Percentiles rank a stretch among this genome's conserved stretches.
Conservation (phyloP, 2,329 filamentous ascomycete genomes). For the Diaporthe vexans region DNA sequence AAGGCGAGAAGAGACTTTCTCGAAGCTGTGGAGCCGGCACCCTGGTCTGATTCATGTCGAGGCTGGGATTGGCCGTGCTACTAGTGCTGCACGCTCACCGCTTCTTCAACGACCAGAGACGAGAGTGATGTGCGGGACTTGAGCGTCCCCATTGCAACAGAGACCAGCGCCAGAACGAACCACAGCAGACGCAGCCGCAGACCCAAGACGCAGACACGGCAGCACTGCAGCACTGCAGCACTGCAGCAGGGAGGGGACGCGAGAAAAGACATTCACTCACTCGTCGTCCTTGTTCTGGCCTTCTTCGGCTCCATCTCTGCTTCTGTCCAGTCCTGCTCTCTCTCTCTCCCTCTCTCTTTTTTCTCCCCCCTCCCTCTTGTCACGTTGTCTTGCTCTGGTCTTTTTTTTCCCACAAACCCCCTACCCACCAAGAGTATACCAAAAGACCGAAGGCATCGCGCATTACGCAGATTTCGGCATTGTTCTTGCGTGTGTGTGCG, state of each 20-base stretch:
- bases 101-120: slow-evolving; percentile 46
- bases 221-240: slow-evolving; percentile 26
- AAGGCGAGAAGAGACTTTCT: slow-evolving; percentile 38
- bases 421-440: slow-evolving; percentile 5
- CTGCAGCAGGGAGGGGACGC: slow-evolving; percentile 36
- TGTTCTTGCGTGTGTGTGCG: slow-evolving; percentile 23
- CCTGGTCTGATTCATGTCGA: slow-evolving; percentile 36
- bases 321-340: slow-evolving; percentile 24
- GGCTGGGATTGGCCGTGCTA: slow-evolving; percentile 36
- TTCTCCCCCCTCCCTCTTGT: slow-evolving; percentile 46
- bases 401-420: slow-evolving; percentile 51
- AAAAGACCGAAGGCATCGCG: slow-evolving; percentile 34
- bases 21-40: slow-evolving; percentile 37
- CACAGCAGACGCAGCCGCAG: slow-evolving; percentile 34
- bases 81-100: slow-evolving; percentile 47
- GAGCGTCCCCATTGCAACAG: slow-evolving; percentile 40
- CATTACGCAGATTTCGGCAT: slow-evolving; percentile 32
- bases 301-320: slow-evolving; percentile 36
- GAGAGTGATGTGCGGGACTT: slow-evolving; percentile 41
- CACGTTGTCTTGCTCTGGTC: slow-evolving; percentile 42
- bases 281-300: slow-evolving; percentile 27
- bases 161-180: slow-evolving; percentile 34
- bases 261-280: slow-evolving; percentile 30
- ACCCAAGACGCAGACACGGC: slow-evolving; percentile 28
- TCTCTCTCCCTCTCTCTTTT: slow-evolving; percentile 40